Evolutionary conservation across 2,329 filamentous ascomycete species (phyloP).

Genomic region (Trichoderma aggressivum): DNA sequence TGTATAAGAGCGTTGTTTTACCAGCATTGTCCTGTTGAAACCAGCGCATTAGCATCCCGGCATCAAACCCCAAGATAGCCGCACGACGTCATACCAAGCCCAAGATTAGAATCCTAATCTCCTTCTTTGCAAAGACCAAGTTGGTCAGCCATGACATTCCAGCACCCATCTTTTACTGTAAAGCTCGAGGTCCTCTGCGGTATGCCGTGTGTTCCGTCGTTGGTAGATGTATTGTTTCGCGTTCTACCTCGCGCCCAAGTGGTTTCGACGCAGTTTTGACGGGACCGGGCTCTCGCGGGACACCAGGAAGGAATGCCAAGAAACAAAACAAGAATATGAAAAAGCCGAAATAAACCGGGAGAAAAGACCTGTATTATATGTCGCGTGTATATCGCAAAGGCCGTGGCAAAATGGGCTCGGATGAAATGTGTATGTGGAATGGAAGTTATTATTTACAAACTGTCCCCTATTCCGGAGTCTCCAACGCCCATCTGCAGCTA

Average conservation of each 20-base stretch:
- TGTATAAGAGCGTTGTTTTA: constrained; percentile 95
- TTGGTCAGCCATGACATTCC: constrained; percentile 66
- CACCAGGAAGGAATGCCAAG: background rate
- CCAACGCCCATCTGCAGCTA: constrained; percentile 24
- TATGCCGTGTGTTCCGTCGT: background rate
- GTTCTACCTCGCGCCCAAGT: background rate
- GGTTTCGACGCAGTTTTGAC: background rate
- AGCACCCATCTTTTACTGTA: constrained; percentile 54
- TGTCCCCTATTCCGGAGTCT: constrained; percentile 32
- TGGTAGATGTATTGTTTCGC: background rate
- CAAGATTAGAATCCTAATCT: constrained; percentile 92
- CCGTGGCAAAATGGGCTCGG: constrained; percentile 25
- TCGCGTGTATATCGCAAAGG: constrained; percentile 2
- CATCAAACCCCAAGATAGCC: background rate
- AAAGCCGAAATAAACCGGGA: background rate
- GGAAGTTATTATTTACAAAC: constrained; percentile 26
- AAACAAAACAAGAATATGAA: background rate
- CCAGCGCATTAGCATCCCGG: constrained; percentile 21
- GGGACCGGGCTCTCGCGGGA: background rate
- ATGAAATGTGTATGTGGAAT: constrained; percentile 21
- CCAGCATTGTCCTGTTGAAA: constrained; percentile 87
- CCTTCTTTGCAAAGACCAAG: constrained; percentile 89
- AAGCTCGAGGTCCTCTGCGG: background rate
- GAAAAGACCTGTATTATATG: background rate
- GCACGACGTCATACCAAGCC: constrained; percentile 66